Evolutionary conservation across 768 basidiomycete genomes (phyloP), one percentile per base, ranked within the genome.

Genomic region (Clavulina sp.): DNA sequence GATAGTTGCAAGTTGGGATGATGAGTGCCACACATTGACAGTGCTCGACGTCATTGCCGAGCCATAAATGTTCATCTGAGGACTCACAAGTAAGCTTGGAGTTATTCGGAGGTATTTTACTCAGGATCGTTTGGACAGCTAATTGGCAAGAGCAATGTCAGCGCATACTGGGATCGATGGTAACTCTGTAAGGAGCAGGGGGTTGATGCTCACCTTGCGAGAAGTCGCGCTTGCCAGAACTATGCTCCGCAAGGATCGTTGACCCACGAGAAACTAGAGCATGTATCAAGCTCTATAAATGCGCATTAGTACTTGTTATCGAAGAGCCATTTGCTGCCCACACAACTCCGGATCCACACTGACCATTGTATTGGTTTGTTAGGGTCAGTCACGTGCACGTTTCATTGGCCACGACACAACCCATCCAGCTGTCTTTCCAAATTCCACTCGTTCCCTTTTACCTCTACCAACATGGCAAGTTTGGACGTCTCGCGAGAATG

Each of bases 41-140:
- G 16, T 13, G 26, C 16, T 24, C 29, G 28, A 29, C 30, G 41
- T 21, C 28, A 50, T 6, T 30, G 5, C 30, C 32, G 29, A 41
- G 41, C 32, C 28, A 51, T 46, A 21, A 51, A 24, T n/a, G n/a
- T n/a, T n/a, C n/a, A n/a, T n/a, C n/a, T n/a, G n/a, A 13, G 33
- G 3, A 59, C 61, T 55, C 21, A 67, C 62, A 67, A 30, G 67
- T 67, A 41, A 68, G 63, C 57, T 72, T 77, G 65, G 74, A 77
- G 62, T 84, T 77, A 62, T 88, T 88, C 3, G 87, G 91, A 1
- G 93, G 91, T 62, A 99, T 96, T 72, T 92, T 93, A 43, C 81
- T 81, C 33, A 99, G 71, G 57, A 97, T 95, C 1, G 81, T 87
- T 60, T 86, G 78, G 1, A 81, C 83, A 18, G 86, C 86, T 32